A percentile compares a stretch with the other conserved stretches of the same genome.
phyloP scores from a whole-genome alignment of 192 early-diverging fungal genomes.

The Entomortierella beljakovae region DNA sequence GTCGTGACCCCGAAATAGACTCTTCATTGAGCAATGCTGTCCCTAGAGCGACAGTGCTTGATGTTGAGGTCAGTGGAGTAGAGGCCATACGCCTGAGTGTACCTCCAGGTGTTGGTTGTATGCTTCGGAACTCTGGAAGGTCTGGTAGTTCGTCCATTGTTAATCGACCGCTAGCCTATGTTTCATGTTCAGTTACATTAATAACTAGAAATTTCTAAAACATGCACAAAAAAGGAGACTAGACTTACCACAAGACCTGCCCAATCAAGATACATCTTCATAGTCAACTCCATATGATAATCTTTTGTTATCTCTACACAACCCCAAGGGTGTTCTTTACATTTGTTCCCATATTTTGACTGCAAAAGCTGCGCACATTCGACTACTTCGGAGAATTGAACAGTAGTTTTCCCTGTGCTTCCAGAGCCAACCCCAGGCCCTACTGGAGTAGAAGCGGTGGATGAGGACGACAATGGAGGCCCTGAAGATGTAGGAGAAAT shows the following conservation, averaged over 20 bases:
- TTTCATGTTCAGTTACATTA: not conserved
- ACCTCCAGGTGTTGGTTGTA: slow-evolving; percentile 5
- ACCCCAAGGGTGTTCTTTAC: slow-evolving; percentile 49
- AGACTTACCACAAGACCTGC: slow-evolving; percentile 45
- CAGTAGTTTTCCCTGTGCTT: slow-evolving; percentile 29
- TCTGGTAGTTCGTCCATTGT: slow-evolving; percentile 50
- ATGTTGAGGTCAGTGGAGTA: slow-evolving; percentile 13
- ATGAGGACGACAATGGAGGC: not conserved
- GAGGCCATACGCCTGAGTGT: slow-evolving; percentile 41
- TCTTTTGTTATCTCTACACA: slow-evolving; percentile 40
- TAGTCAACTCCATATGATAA: slow-evolving; percentile 39
- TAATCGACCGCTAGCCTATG: slow-evolving; percentile 39
- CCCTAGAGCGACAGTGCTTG: not conserved
- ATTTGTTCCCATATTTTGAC: slow-evolving; percentile 25
- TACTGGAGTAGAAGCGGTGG: not conserved
- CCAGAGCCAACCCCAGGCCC: not conserved
- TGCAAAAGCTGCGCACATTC: slow-evolving; percentile 37
- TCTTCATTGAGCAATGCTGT: not conserved
- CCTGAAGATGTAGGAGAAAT: not conserved
- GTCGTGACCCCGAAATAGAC: not conserved
- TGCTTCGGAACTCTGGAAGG: slow-evolving; percentile 37
- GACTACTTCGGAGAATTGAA: slow-evolving; percentile 46
- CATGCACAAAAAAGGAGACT: not conserved
- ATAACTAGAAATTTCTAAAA: too few relatives aligned
- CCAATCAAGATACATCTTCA: slow-evolving; percentile 55